Percentiles rank a stretch among this genome's conserved stretches.
Evolutionary conservation across 805 yeast genomes (phyloP).

Genomic region (Debaryomyces prosopidis): DNA sequence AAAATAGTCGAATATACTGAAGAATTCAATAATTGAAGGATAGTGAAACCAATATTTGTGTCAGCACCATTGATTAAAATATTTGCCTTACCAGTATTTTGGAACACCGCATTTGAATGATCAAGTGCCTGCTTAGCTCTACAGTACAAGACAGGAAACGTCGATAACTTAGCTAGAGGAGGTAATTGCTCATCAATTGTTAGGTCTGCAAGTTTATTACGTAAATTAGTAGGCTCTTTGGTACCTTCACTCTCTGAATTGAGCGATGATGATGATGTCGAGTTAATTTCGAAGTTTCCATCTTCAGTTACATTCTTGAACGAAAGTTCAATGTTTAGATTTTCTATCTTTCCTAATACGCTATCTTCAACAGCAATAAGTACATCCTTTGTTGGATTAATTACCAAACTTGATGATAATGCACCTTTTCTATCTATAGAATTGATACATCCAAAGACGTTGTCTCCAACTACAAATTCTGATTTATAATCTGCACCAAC

Average conservation of each 20-base stretch:
- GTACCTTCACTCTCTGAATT: background rate
- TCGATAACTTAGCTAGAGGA: constrained; percentile 31
- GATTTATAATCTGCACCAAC: constrained; percentile 49
- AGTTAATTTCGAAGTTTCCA: constrained; percentile 15
- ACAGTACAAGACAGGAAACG: constrained; percentile 35
- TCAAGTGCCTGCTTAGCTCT: constrained; percentile 37
- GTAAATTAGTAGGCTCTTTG: background rate
- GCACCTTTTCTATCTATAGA: constrained; percentile 58
- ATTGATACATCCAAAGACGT: constrained; percentile 61
- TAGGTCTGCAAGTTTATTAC: constrained; percentile 2
- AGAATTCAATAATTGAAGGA: constrained; percentile 34
- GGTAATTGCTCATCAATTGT: constrained; percentile 19
- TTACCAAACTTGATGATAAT: constrained; percentile 53
- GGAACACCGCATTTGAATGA: constrained; percentile 18
- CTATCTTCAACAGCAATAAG: constrained; percentile 28
- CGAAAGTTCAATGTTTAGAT: constrained; percentile 24
- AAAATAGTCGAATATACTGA: constrained; percentile 22
- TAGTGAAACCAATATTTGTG: constrained; percentile 36
- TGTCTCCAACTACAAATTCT: constrained; percentile 54
- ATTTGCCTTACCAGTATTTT: constrained; percentile 20
- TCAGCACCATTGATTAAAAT: constrained; percentile 45
- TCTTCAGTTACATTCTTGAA: constrained; percentile 8
- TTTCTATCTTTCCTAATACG: constrained; percentile 17
- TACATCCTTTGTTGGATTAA: constrained; percentile 52
- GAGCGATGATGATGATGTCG: constrained; percentile 4